These are phyloP conservation scores for Ilex paraguariensis DNA, from an alignment of 305 asterid genomes.

Conservation along the genomic window DNA sequence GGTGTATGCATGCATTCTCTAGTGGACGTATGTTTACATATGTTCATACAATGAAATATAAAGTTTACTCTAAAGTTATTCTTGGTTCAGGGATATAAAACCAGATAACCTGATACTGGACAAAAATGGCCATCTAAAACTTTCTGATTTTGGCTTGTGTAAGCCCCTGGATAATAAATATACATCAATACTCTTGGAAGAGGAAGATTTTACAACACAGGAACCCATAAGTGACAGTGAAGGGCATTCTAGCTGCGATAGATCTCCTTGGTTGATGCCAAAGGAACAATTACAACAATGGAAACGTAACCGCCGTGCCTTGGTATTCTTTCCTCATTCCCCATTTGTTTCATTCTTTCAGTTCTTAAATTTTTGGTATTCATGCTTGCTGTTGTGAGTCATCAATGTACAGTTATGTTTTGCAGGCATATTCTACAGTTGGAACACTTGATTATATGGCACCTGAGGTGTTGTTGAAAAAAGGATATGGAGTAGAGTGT, in stretches of 20 bases:
- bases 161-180: slow-evolving; percentile 82
- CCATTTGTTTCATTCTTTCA: neutral
- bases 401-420: neutral
- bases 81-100: slow-evolving; percentile 74
- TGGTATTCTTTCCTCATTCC: slow-evolving; percentile 37
- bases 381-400: neutral
- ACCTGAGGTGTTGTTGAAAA: slow-evolving; percentile 87
- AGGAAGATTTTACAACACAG: slow-evolving; percentile 53
- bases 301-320: slow-evolving; percentile 92
- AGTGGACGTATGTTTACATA: neutral
- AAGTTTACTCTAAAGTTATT: slow-evolving; percentile 13
- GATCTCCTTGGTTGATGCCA: slow-evolving; percentile 91
- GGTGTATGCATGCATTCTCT: too few species aligned
- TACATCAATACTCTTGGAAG: slow-evolving; percentile 78
- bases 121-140: slow-evolving; percentile 89
- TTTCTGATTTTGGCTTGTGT: slow-evolving; percentile 96
- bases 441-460: slow-evolving; percentile 99
- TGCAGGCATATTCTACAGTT: slow-evolving; percentile 92
- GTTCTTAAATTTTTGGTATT: too few species aligned
- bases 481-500: slow-evolving; percentile 97
- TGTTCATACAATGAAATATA: neutral
- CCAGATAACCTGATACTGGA: slow-evolving; percentile 94
- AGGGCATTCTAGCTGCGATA: slow-evolving; percentile 25
- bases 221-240: slow-evolving; percentile 44
- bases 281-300: slow-evolving; percentile 90